phyloP scores from a whole-genome alignment of 1,284 basidiomycete species.

The Coniophora puteana region DNA sequence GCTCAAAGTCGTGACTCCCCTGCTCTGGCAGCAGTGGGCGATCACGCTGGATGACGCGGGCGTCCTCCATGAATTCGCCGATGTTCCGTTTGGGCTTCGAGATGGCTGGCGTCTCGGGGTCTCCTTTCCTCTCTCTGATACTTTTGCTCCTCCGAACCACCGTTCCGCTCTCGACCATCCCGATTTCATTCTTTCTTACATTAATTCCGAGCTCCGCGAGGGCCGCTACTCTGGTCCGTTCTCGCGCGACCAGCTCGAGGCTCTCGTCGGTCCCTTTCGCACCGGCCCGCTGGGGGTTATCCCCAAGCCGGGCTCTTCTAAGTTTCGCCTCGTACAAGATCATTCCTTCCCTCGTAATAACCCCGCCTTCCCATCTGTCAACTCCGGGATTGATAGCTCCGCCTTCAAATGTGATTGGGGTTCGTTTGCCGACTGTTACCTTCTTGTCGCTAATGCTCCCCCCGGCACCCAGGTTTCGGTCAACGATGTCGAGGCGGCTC shows the following conservation, averaged over 20 bases:
- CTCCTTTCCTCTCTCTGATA: neutral
- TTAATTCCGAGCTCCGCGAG: neutral
- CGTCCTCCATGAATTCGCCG: neutral
- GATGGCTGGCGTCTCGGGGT: conserved; percentile 17
- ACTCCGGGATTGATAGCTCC: conserved; percentile 23
- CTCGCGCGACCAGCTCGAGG: neutral
- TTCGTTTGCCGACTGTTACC: conserved; percentile 19
- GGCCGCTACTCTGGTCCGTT: conserved; percentile 8
- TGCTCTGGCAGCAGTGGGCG: conserved; percentile 9
- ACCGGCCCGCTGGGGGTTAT: conserved; percentile 18
- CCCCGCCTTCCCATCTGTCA: conserved; percentile 13
- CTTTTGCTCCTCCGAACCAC: conserved; percentile 13
- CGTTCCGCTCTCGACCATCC: conserved; percentile 3
- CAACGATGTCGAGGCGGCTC: conserved; percentile 20
- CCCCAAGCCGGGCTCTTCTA: conserved; percentile 11
- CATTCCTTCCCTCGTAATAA: conserved; percentile 16
- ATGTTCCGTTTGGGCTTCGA: conserved; percentile 11
- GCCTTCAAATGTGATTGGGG: conserved; percentile 27
- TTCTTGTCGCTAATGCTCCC: conserved; percentile 11
- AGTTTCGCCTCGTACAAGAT: conserved; percentile 18
- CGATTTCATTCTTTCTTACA: conserved; percentile 4
- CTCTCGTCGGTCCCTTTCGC: conserved; percentile 19
- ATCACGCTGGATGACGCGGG: neutral
- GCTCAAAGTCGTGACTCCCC: conserved; percentile 13
- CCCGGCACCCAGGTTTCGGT: conserved; percentile 14